Evolutionary conservation across 257 asterid species (phyloP).

Genomic region (Vinca minor): DNA sequence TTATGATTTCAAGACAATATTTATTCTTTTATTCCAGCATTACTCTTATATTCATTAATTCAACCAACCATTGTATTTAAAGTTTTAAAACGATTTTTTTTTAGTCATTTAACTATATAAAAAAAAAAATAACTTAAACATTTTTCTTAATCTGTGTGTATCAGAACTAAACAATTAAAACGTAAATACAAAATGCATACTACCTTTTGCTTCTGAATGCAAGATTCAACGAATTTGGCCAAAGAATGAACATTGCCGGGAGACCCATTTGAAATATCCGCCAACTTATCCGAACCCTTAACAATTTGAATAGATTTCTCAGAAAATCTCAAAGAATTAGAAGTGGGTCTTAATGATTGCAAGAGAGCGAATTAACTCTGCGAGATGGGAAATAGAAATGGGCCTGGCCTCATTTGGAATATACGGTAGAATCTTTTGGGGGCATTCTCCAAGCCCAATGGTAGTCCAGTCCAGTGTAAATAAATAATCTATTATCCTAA

Average conservation of each 20-base stretch:
- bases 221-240: constrained; percentile 21
- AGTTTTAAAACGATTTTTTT: neutral
- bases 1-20: too few relatives aligned
- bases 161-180: too few relatives aligned
- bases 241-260: constrained; percentile 27
- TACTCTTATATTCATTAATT: too few relatives aligned
- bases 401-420: too few relatives aligned
- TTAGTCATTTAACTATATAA: neutral
- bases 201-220: constrained; percentile 43
- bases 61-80: too few relatives aligned
- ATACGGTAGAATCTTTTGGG: too few relatives aligned
- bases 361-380: constrained; percentile 30
- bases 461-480: too few relatives aligned
- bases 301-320: neutral
- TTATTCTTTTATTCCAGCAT: too few relatives aligned
- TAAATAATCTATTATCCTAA: too few relatives aligned
- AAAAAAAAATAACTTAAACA: neutral
- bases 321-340: constrained; percentile 17
- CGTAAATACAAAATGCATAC: constrained; percentile 19
- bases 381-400: constrained; percentile 17
- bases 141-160: too few relatives aligned
- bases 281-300: constrained; percentile 14
- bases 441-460: too few relatives aligned
- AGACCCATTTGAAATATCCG: constrained; percentile 32
- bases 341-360: constrained; percentile 23